Percentiles rank a stretch among this genome's conserved stretches.
Evolutionary conservation across 2,329 filamentous ascomycete species (phyloP).

Genomic region (Colletotrichum orchidophilum): DNA sequence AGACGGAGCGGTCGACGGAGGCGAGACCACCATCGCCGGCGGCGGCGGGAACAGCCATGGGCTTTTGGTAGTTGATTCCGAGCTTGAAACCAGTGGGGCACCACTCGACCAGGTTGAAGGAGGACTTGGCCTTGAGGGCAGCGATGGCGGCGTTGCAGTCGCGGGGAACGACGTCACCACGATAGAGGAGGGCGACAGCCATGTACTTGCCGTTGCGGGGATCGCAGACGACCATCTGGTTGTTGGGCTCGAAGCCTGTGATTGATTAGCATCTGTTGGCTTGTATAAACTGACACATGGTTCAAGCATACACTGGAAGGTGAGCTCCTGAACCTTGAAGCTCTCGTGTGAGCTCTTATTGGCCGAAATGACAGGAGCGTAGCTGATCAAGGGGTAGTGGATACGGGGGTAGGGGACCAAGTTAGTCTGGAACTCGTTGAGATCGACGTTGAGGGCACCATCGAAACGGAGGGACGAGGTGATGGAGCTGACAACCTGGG

Average conservation of each 20-base stretch:
- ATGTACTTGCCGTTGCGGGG: conserved; percentile 81
- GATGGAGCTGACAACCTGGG: conserved; percentile 79
- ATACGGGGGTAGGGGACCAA: conserved; percentile 78
- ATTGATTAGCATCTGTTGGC: conserved; percentile 37
- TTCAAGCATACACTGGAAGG: conserved; percentile 72
- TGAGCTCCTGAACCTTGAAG: conserved; percentile 84
- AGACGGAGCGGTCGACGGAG: conserved; percentile 70
- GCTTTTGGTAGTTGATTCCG: conserved; percentile 79
- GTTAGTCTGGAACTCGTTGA: conserved; percentile 84
- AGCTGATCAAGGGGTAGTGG: conserved; percentile 79
- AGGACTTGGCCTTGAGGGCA: conserved; percentile 74
- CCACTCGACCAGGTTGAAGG: conserved; percentile 80
- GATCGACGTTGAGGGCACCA: conserved; percentile 76
- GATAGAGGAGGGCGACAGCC: conserved; percentile 77
- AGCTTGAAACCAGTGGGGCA: conserved; percentile 81
- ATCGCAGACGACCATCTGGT: conserved; percentile 82
- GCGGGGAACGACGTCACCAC: conserved; percentile 75
- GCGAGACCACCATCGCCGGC: conserved; percentile 67
- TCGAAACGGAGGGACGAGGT: conserved; percentile 78
- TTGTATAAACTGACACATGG: background rate
- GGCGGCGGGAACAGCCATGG: conserved; percentile 64
- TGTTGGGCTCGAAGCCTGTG: conserved; percentile 78
- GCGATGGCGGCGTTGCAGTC: conserved; percentile 75
- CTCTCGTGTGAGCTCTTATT: conserved; percentile 85
- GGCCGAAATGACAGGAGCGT: conserved; percentile 75